Base-by-base conservation (phyloP, 306 rosid genomes). In the Trifolium pratense region DNA sequence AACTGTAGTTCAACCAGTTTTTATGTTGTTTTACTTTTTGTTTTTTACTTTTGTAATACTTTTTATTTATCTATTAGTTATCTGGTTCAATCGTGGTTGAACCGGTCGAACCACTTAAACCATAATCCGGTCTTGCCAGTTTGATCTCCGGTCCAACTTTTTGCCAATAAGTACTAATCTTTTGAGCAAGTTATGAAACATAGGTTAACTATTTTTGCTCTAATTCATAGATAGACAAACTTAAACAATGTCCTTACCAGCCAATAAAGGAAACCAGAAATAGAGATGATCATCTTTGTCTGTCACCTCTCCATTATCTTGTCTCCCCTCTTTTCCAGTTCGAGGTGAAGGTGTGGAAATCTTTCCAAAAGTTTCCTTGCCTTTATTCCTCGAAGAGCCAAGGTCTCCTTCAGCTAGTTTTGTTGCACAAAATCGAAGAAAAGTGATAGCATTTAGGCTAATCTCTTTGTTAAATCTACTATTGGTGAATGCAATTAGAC, bases 191-290 rank as follows among this genome's bases (percentile, higher is more conserved):
- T 57, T 73, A 72, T 9, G 25, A 67, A 67, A 68, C 69, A 52
- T 12, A 40, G 34, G 59, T 59, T 15, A 67, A 68, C 20, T 23
- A 74, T 9, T 17, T 69, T 70, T 52, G 48, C 80, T 20, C 46
- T 49, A 66, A 42, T 15, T 75, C 53, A 71, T 21, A 75, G 48
- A 56, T 31, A 68, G 43, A 67, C 23, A 69, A 71, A 71, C 53
- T 75, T 76, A 70, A 66, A 74, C 67, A 68, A 57, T 42, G 32
- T 65, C 65, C 87, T 86, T 79, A 95, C 99, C 99, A 45, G 99
- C 99, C 80, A 95, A 84, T 80, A 95, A 83, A 74, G 99, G 99
- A 75, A 95, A 95, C 99, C 99, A 95, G 74, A 90, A 95, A 90
- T 95, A 95, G 74, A 92, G 91, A 81, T 95, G 92, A 80, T 92